phyloP scores from a whole-genome alignment of 768 basidiomycete genomes.

The Boletus tomentosulus region DNA sequence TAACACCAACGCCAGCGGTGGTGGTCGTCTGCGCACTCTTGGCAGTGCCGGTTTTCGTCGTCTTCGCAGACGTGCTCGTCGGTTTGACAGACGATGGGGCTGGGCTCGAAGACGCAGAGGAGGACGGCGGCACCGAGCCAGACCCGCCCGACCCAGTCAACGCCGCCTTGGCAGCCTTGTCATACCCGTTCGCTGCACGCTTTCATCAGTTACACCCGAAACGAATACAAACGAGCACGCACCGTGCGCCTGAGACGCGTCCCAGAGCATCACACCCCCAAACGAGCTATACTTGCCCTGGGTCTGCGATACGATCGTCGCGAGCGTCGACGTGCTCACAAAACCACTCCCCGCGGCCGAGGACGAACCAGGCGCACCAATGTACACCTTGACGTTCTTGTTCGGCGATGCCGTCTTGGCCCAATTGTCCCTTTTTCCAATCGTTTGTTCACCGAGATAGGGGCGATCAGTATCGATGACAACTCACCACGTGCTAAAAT shows the following conservation, averaged over 20 bases:
- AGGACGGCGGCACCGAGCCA: neutral
- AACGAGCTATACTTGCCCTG: conserved; percentile 39
- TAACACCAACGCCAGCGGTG: neutral
- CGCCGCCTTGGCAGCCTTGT: conserved; percentile 39
- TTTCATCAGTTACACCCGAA: neutral
- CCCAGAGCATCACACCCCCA: conserved; percentile 43
- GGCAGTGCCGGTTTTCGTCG: conserved; percentile 3
- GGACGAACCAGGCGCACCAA: conserved; percentile 43
- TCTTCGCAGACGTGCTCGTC: conserved; percentile 1
- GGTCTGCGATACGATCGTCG: conserved; percentile 30
- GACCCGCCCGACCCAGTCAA: conserved; percentile 17
- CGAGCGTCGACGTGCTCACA: conserved; percentile 32
- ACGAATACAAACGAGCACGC: neutral
- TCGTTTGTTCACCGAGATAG: neutral
- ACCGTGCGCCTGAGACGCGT: conserved; percentile 45
- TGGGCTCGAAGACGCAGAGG: neutral
- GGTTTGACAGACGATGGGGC: neutral
- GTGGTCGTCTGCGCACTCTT: conserved; percentile 6
- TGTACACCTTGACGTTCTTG: conserved; percentile 44
- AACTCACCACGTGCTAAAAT: conserved; percentile 38
- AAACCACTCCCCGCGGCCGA: conserved; percentile 41
- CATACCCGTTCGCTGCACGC: conserved; percentile 39
- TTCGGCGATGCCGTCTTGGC: conserved; percentile 41
- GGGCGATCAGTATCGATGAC: neutral
- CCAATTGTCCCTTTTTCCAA: conserved; percentile 41